Base-by-base conservation (phyloP, 805 yeast genomes). In the Ogataea allantospora region DNA sequence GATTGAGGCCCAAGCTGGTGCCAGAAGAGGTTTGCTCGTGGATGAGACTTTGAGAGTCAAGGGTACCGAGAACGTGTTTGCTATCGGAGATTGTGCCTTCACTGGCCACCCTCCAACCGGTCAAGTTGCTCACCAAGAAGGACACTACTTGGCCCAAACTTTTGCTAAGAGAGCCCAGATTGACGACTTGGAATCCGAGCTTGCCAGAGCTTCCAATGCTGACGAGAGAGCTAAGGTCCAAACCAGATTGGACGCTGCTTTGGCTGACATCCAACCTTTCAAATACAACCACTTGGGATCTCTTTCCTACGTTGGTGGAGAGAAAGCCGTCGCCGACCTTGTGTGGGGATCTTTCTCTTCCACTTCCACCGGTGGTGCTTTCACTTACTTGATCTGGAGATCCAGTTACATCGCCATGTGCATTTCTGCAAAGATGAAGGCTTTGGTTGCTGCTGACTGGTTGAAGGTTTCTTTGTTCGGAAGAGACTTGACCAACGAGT, bases 111-210 rank as follows among this genome's bases (percentile, higher is more conserved):
- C 78, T 29, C 78, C 78, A 40, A 73, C 78, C 43, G 78, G 76
- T 25, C 78, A 73, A 60, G 78, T 73, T 38, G 78, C 78, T 27
- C 73, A 71, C 67, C 78, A 73, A 58, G 73, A 71, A 54, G 78
- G 77, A 52, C 62, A 59, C 45, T 73, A 58, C 59, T 66, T 73
- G 54, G 74, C 74, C 31, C 46, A 48, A 16, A 67, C 64, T 46
- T 71, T 73, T 56, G 59, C 59, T 53, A 63, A 59, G 47, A 61
- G 68, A 50, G 68, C 71, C 51, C 68, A 62, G 35, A 57, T 70
- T 33, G 77, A 70, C 33, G 53, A 66, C 19, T 50, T 71, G 44
- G 57, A 71, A 47, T 60, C 61, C 50, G 61, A 63, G 46, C 50
- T 73, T 38, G 48, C 59, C 33, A 55, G 64, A 42, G 67, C 74